Percentiles rank a stretch among this genome's conserved stretches.
Evolutionary conservation across 495 filamentous ascomycete genomes (phyloP).

Genomic region (Penicillium ucsense): DNA sequence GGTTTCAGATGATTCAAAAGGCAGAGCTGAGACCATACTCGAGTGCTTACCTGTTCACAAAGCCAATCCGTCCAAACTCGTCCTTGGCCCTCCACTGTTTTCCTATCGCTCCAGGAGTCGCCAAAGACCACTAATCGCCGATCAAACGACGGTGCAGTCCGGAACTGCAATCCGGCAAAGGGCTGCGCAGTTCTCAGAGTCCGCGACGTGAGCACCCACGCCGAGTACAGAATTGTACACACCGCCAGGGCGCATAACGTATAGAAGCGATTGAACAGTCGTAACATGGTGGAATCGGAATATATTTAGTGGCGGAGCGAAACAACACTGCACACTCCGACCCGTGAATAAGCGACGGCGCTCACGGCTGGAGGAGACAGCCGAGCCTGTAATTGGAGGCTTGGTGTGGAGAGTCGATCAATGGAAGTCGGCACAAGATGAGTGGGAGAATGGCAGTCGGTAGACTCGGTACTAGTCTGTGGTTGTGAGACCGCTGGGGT

Average conservation of each 20-base stretch:
- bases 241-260: slow-evolving; percentile 22
- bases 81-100: slow-evolving; percentile 26
- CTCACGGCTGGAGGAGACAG: too few relatives aligned
- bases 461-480: too few relatives aligned
- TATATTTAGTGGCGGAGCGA: neutral
- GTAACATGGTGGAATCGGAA: slow-evolving; percentile 8
- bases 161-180: slow-evolving; percentile 11
- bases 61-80: slow-evolving; percentile 38
- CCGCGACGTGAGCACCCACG: slow-evolving; percentile 24
- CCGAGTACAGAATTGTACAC: slow-evolving; percentile 24
- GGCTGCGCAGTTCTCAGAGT: slow-evolving; percentile 17
- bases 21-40: too few relatives aligned
- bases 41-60: slow-evolving; percentile 28
- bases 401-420: too few relatives aligned
- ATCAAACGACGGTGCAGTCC: slow-evolving; percentile 16
- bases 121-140: slow-evolving; percentile 38
- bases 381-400: too few relatives aligned
- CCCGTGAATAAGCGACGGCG: too few relatives aligned
- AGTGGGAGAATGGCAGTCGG: too few relatives aligned
- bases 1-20: too few relatives aligned
- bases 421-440: too few relatives aligned
- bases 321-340: too few relatives aligned
- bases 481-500: too few relatives aligned
- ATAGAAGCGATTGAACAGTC: slow-evolving; percentile 27
- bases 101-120: slow-evolving; percentile 42